These are phyloP conservation scores for Hanseniaspora meyeri DNA, from an alignment of 805 yeast species.

Conservation along the genomic window DNA sequence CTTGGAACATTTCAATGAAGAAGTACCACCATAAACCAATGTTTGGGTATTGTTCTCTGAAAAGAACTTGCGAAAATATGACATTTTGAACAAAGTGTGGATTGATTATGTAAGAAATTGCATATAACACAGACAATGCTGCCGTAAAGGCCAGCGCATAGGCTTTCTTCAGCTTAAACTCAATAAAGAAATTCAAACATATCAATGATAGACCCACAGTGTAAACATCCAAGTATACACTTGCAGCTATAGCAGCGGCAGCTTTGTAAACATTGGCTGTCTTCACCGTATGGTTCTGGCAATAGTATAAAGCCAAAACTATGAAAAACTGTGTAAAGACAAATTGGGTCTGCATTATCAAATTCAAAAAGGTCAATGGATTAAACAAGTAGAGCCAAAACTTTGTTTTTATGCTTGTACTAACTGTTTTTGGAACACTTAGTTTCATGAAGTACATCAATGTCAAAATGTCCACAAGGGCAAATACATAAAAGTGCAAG, in stretches of 20 bases:
- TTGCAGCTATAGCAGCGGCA: background rate
- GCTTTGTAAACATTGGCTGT: background rate
- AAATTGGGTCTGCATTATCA: slow-evolving; percentile 56
- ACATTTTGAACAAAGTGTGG: background rate
- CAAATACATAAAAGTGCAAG: background rate
- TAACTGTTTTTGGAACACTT: background rate
- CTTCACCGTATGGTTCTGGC: slow-evolving; percentile 25
- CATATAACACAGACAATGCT: background rate
- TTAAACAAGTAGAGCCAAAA: slow-evolving; percentile 62
- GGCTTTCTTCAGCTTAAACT: background rate
- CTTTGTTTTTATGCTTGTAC: slow-evolving; percentile 32
- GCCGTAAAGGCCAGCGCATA: background rate
- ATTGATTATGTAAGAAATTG: background rate
- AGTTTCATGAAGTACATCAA: slow-evolving; percentile 12
- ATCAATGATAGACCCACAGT: background rate
- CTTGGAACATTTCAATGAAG: slow-evolving; percentile 88
- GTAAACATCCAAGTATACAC: background rate
- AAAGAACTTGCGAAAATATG: background rate
- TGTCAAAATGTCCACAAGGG: slow-evolving; percentile 20
- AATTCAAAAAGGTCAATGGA: slow-evolving; percentile 62
- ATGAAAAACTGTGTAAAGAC: slow-evolving; percentile 49
- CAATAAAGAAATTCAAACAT: background rate
- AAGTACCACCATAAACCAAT: slow-evolving; percentile 98
- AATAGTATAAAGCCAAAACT: slow-evolving; percentile 35
- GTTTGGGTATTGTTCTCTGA: slow-evolving; percentile 42